Conservation (phyloP, 345 rosid species). For the Eucalyptus dawsonii region DNA sequence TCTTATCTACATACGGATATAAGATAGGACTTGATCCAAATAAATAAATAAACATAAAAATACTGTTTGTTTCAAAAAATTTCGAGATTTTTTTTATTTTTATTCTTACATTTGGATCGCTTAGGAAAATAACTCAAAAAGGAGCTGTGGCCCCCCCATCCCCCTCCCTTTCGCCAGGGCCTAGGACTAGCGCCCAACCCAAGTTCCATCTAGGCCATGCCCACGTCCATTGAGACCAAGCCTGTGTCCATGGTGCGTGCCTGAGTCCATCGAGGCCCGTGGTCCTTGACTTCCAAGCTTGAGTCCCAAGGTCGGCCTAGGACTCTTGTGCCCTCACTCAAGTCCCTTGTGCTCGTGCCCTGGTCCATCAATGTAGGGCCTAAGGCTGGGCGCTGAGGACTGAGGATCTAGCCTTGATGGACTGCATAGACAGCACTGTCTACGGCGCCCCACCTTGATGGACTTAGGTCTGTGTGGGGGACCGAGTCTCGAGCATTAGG, state of each 20-base stretch:
- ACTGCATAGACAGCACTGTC: not conserved
- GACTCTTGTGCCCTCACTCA: fast-evolving
- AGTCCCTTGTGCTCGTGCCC: fast-evolving
- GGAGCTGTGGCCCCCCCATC: fast-evolving
- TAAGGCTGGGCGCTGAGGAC: not conserved
- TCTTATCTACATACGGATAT: fast-evolving
- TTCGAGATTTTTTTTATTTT: fast-evolving
- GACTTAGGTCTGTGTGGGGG: too few relatives aligned
- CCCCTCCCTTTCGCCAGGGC: too few relatives aligned
- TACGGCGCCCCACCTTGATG: fast-evolving
- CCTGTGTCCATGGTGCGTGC: fast-evolving
- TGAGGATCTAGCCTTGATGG: not conserved
- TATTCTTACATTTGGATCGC: fast-evolving
- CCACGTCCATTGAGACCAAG: not conserved
- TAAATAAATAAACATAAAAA: too few relatives aligned
- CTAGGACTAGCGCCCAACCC: too few relatives aligned
- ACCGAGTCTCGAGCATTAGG: too few relatives aligned
- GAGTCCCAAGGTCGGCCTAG: fast-evolving
- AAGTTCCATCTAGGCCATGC: not conserved
- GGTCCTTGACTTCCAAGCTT: not conserved
- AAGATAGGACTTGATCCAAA: too few relatives aligned
- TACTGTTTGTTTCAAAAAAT: fast-evolving
- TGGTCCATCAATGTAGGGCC: not conserved
- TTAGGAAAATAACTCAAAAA: too few relatives aligned
- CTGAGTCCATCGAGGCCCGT: not conserved